Evolutionary conservation across 2,329 filamentous ascomycete species (phyloP).

Genomic region (Aspergillus novoparasiticus): DNA sequence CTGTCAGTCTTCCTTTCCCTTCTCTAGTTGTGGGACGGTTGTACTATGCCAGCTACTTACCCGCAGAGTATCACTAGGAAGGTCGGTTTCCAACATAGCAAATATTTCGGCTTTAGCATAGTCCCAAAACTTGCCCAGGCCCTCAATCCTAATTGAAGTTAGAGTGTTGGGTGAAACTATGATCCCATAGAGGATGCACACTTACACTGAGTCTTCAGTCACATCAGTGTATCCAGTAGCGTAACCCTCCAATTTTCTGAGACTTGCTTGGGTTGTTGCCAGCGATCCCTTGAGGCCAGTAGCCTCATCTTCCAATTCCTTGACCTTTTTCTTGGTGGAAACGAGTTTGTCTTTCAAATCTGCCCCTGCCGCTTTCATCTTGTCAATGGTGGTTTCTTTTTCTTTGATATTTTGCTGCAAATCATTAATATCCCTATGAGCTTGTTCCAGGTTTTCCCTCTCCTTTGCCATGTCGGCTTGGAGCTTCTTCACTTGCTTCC

Average conservation of each 20-base stretch:
- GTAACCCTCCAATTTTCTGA: not conserved
- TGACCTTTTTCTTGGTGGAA: not conserved
- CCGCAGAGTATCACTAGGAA: not conserved
- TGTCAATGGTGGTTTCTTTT: not conserved
- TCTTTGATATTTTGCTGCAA: not conserved
- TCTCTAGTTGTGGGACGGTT: not conserved
- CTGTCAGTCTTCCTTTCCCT: not conserved
- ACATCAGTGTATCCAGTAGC: rapidly evolving
- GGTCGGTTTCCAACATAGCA: not conserved
- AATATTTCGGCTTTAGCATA: not conserved
- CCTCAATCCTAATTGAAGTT: not conserved
- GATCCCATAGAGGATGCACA: not conserved
- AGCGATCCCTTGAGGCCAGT: not conserved
- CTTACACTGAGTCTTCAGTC: not conserved
- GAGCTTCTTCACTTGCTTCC: not conserved
- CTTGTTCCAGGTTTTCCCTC: not conserved
- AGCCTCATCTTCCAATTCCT: not conserved
- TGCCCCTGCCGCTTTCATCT: not conserved
- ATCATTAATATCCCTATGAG: not conserved
- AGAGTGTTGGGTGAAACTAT: not conserved
- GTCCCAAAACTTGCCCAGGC: not conserved
- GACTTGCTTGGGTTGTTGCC: not conserved
- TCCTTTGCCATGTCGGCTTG: not conserved
- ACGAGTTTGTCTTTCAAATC: not conserved
- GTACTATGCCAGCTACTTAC: not conserved